Conservation (phyloP, 1,139 yeast species). For the Geotrichum cucujoidarum region DNA sequence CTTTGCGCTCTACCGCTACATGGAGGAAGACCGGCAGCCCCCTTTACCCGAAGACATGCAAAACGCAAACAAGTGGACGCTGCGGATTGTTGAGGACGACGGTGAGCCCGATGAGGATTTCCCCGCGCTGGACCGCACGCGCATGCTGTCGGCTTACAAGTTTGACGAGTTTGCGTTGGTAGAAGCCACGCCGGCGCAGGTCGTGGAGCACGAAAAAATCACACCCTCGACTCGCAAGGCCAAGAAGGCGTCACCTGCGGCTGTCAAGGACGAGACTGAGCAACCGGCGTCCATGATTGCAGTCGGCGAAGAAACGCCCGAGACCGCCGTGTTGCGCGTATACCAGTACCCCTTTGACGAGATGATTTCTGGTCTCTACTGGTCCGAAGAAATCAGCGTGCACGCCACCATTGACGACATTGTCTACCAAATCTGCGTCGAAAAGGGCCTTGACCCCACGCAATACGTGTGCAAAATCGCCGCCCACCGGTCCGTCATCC, state of each 20-base stretch:
- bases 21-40: conserved; percentile 33
- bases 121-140: conserved; percentile 42
- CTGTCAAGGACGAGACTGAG: neutral
- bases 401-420: conserved; percentile 29
- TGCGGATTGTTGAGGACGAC: conserved; percentile 44
- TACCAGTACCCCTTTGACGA: conserved; percentile 38
- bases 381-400: conserved; percentile 28
- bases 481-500: conserved; percentile 25
- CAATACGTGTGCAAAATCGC: conserved; percentile 37
- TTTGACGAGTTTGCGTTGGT: conserved; percentile 46
- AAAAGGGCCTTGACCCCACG: conserved; percentile 33
- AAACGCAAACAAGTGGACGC: conserved; percentile 41
- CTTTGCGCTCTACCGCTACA: conserved; percentile 38
- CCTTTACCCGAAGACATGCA: conserved; percentile 31
- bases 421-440: conserved; percentile 35
- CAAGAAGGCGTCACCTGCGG: neutral
- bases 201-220: conserved; percentile 32
- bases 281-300: neutral
- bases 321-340: conserved; percentile 25
- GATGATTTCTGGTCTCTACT: conserved; percentile 32
- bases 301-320: conserved; percentile 9
- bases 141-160: conserved; percentile 40
- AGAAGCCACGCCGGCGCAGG: conserved; percentile 37
- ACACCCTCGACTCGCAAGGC: conserved; percentile 30
- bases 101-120: conserved; percentile 47